Evolutionary conservation across 495 filamentous ascomycete genomes (phyloP).

Genomic region (Hypoxylon intermedium): DNA sequence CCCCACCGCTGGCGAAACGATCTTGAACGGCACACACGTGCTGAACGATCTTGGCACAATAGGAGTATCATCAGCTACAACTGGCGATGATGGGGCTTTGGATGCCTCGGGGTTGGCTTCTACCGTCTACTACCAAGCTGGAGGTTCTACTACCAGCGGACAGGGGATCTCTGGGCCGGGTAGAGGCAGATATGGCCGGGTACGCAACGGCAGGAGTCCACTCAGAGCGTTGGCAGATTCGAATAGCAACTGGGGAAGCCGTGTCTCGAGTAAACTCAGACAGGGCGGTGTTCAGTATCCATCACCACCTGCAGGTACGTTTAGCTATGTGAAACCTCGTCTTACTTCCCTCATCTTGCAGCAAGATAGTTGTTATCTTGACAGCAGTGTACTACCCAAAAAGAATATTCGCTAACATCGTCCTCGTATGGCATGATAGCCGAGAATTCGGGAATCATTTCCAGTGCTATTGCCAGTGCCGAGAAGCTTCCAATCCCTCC

Average conservation of each 20-base stretch:
- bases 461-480: conserved; percentile 85
- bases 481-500: conserved; percentile 68
- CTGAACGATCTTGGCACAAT: conserved; percentile 52
- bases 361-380: not conserved
- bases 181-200: conserved; percentile 77
- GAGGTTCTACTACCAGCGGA: conserved; percentile 54
- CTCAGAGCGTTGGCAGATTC: conserved; percentile 62
- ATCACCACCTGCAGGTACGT: conserved; percentile 52
- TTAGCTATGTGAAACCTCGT: not conserved
- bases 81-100: conserved; percentile 40
- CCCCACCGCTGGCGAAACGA: conserved; percentile 76
- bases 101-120: conserved; percentile 48
- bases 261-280: conserved; percentile 42
- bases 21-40: conserved; percentile 60
- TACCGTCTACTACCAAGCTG: conserved; percentile 46
- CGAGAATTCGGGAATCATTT: conserved; percentile 81
- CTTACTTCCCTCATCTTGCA: not conserved
- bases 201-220: conserved; percentile 69
- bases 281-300: conserved; percentile 46
- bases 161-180: conserved; percentile 78
- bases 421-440: conserved; percentile 16
- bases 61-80: conserved; percentile 31
- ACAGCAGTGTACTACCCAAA: not conserved
- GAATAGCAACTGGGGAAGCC: conserved; percentile 62
- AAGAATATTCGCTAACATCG: conserved; percentile 19